Percentiles rank a stretch among this genome's conserved stretches.
Conservation (phyloP, 345 rosid species). For the Gossypium rotundifolium region DNA sequence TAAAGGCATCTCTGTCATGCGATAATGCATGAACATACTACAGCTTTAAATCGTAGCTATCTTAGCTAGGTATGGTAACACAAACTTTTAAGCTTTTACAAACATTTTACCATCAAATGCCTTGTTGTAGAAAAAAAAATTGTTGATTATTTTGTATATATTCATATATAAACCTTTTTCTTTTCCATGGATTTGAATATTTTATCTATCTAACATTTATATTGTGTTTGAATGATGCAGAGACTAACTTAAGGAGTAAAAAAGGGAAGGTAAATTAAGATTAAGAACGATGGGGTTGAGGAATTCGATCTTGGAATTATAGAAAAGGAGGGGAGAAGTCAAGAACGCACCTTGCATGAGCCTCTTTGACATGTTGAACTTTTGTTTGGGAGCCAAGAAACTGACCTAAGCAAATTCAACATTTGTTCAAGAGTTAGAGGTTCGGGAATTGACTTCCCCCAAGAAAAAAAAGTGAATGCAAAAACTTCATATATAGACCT, state of each 20-base stretch:
- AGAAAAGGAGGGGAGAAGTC: constrained; percentile 49
- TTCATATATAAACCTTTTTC: neutral
- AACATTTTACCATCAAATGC: neutral
- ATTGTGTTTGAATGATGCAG: constrained; percentile 20
- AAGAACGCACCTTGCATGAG: constrained; percentile 88
- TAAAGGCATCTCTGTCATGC: constrained; percentile 45
- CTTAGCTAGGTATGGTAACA: constrained; percentile 8
- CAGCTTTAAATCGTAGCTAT: neutral
- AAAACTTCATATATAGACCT: neutral
- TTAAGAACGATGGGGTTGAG: constrained; percentile 2
- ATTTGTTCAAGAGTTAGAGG: constrained; percentile 37
- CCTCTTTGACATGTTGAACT: constrained; percentile 18
- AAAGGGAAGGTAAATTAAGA: neutral
- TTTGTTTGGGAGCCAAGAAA: neutral
- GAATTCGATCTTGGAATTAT: constrained; percentile 19
- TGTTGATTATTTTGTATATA: neutral
- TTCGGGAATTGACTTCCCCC: constrained; percentile 84
- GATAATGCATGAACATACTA: constrained; percentile 24
- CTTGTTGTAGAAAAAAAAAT: neutral
- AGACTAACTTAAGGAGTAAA: constrained; percentile 19
- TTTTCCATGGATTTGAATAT: neutral
- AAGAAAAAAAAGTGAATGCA: neutral
- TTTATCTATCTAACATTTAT: neutral
- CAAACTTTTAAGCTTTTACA: neutral
- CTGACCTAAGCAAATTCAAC: neutral